A percentile compares a stretch with the other conserved stretches of the same genome.
These are phyloP conservation scores for Rutstroemia sp. DNA, from an alignment of 2,329 filamentous ascomycete genomes.

Conservation along the genomic window DNA sequence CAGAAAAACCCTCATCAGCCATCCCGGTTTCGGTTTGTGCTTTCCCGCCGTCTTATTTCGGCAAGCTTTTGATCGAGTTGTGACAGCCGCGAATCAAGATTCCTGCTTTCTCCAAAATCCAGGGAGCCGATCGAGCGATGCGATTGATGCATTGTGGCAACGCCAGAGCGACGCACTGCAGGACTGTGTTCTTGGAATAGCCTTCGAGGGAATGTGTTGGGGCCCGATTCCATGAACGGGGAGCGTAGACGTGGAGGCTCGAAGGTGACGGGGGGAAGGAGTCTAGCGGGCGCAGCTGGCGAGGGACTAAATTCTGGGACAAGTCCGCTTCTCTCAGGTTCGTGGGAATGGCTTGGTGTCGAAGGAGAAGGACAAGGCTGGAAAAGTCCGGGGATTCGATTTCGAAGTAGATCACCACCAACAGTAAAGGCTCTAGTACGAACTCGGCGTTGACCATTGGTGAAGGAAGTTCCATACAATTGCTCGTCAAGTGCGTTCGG, in stretches of 20 bases:
- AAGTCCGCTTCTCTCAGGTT: neutral
- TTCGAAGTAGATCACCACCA: constrained; percentile 24
- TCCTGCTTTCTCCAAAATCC: constrained; percentile 25
- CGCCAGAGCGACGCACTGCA: constrained; percentile 37
- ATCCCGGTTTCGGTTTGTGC: constrained; percentile 7
- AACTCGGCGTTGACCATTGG: constrained; percentile 20
- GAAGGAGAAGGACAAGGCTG: constrained; percentile 1
- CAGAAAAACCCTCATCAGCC: neutral
- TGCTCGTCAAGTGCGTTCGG: constrained; percentile 28
- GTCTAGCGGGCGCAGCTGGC: constrained; percentile 20
- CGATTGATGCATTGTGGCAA: constrained; percentile 49
- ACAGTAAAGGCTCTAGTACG: constrained; percentile 29
- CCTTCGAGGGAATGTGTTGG: constrained; percentile 55
- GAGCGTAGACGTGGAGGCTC: constrained; percentile 45
- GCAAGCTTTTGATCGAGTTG: constrained; percentile 23
- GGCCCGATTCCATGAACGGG: constrained; percentile 44
- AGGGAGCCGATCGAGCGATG: constrained; percentile 28
- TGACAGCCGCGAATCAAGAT: constrained; percentile 22
- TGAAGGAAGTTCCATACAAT: constrained; percentile 22
- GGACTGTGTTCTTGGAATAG: constrained; percentile 33
- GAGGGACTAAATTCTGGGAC: neutral
- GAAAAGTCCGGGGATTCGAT: constrained; percentile 18
- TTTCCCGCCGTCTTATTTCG: constrained; percentile 24
- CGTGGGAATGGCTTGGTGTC: neutral
- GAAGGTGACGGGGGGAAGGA: constrained; percentile 29